A percentile compares a stretch with the other conserved stretches of the same genome.
These are phyloP conservation scores for Ceratocystis eucalypticola DNA, from an alignment of 2,329 filamentous ascomycete species.

Conservation along the genomic window DNA sequence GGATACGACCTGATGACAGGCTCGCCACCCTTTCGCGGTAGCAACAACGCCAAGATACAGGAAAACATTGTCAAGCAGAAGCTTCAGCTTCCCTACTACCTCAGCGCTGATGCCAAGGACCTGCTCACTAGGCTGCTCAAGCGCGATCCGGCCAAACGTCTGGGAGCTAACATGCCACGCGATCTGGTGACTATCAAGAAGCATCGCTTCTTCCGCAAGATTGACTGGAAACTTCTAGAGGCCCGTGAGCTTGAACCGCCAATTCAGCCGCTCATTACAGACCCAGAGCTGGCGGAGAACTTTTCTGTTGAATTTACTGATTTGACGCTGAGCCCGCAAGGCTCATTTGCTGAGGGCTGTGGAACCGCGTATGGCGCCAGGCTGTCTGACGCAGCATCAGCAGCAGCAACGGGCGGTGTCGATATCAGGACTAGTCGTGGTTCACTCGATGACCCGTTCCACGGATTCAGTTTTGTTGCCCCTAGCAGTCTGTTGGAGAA, in stretches of 20 bases:
- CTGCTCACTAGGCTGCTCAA: conserved; percentile 76
- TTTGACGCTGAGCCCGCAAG: conserved; percentile 57
- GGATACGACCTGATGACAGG: conserved; percentile 89
- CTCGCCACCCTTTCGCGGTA: conserved; percentile 75
- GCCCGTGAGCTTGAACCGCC: conserved; percentile 73
- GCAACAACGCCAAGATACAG: conserved; percentile 88
- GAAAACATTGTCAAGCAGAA: conserved; percentile 94
- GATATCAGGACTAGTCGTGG: conserved; percentile 27
- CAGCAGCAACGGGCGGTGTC: background rate
- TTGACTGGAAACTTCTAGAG: conserved; percentile 83
- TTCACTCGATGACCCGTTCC: conserved; percentile 42
- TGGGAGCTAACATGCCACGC: conserved; percentile 79
- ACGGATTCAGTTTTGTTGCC: conserved; percentile 51
- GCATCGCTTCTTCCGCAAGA: conserved; percentile 92
- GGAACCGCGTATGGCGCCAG: background rate
- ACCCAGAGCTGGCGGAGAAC: conserved; percentile 92
- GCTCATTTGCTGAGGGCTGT: conserved; percentile 21
- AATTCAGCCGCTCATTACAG: conserved; percentile 85
- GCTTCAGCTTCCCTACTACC: conserved; percentile 73
- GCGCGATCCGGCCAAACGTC: conserved; percentile 82
- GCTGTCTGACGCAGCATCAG: background rate
- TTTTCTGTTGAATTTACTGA: conserved; percentile 88
- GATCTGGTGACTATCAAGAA: conserved; percentile 76
- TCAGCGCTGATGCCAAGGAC: conserved; percentile 86
- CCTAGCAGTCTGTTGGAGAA: conserved; percentile 43